Evolutionary conservation across 2,329 filamentous ascomycete species (phyloP).

Genomic region (Teratosphaeriaceae sp.): DNA sequence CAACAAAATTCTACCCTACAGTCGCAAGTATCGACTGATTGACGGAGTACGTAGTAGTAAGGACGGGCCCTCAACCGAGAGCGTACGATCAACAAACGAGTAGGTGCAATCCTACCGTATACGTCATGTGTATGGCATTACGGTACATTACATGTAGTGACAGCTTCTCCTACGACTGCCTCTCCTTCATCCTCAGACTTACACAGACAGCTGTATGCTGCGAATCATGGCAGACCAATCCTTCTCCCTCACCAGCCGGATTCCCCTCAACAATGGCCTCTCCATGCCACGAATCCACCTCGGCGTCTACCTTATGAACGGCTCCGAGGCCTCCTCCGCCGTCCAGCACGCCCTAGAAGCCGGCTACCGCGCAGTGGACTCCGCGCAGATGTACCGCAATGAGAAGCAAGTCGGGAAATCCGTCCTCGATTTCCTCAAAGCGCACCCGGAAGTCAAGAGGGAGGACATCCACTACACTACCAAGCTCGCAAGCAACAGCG

Average conservation of each 20-base stretch:
- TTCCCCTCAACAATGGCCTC: constrained; percentile 55
- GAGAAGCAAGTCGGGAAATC: constrained; percentile 63
- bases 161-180: too few species aligned
- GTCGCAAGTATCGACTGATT: too few species aligned
- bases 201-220: constrained; percentile 1
- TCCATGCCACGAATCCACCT: constrained; percentile 66
- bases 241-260: constrained; percentile 37
- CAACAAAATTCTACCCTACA: too few species aligned
- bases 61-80: too few species aligned
- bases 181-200: neutral
- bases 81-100: too few species aligned
- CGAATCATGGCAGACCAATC: constrained; percentile 10
- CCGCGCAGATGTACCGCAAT: constrained; percentile 62
- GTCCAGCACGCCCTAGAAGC: constrained; percentile 39
- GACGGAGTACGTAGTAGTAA: too few species aligned
- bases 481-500: constrained; percentile 63
- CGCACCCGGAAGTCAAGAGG: constrained; percentile 44
- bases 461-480: constrained; percentile 74
- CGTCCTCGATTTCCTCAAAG: constrained; percentile 37
- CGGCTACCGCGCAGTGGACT: constrained; percentile 49
- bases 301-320: constrained; percentile 65
- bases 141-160: too few species aligned
- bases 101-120: too few species aligned
- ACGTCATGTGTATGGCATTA: too few species aligned
- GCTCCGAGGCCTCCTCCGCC: constrained; percentile 51